phyloP scores from a whole-genome alignment of 805 yeast species.

The Saccharomycopsis fodiens region DNA sequence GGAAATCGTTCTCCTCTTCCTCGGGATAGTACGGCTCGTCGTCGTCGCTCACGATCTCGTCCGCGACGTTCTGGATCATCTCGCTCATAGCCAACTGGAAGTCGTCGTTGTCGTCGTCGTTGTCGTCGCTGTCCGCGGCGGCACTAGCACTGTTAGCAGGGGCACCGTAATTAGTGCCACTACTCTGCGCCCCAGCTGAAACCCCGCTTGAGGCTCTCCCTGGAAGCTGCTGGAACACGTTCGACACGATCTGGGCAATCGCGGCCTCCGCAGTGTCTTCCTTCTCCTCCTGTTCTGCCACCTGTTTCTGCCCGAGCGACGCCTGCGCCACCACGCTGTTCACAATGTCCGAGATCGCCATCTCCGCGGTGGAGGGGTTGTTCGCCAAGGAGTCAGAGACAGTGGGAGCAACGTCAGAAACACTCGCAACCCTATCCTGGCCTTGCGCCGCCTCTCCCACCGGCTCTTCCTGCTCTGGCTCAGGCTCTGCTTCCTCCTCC shows the following conservation, averaged over 20 bases:
- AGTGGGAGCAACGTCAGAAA: background rate
- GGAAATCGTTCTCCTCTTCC: conserved; percentile 12
- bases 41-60: conserved; percentile 4
- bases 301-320: background rate
- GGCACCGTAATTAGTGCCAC: no score
- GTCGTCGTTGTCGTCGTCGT: background rate
- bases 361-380: background rate
- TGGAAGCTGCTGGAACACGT: conserved; percentile 10
- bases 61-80: conserved; percentile 9
- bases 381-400: background rate
- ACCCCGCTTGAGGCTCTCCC: background rate
- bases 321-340: conserved; percentile 2
- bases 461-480: background rate
- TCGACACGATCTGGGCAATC: conserved; percentile 18
- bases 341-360: conserved; percentile 5
- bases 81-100: conserved; percentile 7
- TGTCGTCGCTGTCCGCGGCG: background rate
- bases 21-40: background rate
- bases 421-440: no score
- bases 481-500: background rate
- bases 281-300: background rate
- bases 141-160: background rate
- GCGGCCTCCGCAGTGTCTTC: conserved; percentile 15
- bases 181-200: no score
- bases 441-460: background rate